Base-by-base conservation (phyloP, 2,329 filamentous ascomycete species). In the Beauveria varroae region DNA sequence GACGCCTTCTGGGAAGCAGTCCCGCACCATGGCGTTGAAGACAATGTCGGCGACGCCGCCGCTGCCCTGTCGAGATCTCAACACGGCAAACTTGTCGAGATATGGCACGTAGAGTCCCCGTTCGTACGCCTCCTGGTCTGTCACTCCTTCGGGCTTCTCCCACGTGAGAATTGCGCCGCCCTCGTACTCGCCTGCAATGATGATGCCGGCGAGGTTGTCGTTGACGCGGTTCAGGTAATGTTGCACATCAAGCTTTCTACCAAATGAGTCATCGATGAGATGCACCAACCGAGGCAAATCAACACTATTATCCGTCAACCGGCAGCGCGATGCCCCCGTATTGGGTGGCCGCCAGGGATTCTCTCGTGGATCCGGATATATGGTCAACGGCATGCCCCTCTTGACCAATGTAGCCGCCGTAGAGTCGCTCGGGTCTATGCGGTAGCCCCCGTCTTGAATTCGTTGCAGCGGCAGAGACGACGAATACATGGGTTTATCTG, bases 111-210 rank as follows among this genome's bases (percentile, higher is more conserved):
- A 83, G 10, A 89, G 83, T 1, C 81, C 81, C 41, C 81, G 80
- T 20, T 78, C 75, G 61, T 82, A 76, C 62, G 73, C 82, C 70
- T 69, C 79, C 73, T 85, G 80, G 56, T 85, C 81, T 50, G 77
- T 75, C 22, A 85, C 75, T 0, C 79, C 84, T 0, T 78, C 81
- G 0, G 93, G 91, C 37, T 81, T 81, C 75, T 99, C 95, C 95
- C 95, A 99, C 0, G 95, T 99, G 22, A 98, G 78, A 50, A 99
- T 89, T 1, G 95, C 95, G 1, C 91, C 93, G 57, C 95, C 95
- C 78, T 99, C 95, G 74, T 99, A 99, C 69, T 96, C 90, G 7
- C 95, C 95, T 0, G 93, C 95, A 55, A 99, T 90, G 65, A 99
- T 97, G 60, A 99, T 81, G 3, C 93, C 95, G 0, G 95, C 95